These are phyloP conservation scores for Fusarium drepaniforme DNA, from an alignment of 2,329 filamentous ascomycete genomes.

Conservation along the genomic window DNA sequence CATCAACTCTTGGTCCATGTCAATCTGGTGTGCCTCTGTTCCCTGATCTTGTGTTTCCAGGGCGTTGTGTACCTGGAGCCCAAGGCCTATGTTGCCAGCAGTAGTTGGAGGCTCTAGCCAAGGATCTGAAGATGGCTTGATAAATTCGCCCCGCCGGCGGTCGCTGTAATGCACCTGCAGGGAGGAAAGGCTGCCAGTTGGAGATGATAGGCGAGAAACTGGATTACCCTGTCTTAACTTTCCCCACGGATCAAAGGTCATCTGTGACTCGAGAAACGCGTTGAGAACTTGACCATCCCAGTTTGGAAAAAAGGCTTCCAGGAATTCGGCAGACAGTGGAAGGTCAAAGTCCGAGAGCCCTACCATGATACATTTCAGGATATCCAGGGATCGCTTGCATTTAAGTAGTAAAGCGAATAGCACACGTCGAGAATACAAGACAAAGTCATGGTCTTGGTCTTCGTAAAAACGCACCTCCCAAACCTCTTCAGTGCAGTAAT, in stretches of 20 bases:
- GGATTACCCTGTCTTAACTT: no score
- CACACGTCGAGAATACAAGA: neutral
- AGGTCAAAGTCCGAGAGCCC: neutral
- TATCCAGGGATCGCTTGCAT: neutral
- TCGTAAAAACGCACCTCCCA: neutral
- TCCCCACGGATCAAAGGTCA: neutral
- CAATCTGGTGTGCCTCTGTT: no score
- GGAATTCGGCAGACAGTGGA: neutral
- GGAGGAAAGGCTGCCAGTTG: no score
- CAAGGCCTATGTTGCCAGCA: no score
- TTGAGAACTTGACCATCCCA: neutral
- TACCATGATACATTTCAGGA: neutral
- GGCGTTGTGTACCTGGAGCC: fast-evolving
- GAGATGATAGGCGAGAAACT: no score
- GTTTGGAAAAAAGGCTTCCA: neutral
- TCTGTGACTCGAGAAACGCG: neutral
- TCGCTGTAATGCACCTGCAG: no score
- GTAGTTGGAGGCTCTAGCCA: no score
- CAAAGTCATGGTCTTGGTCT: neutral
- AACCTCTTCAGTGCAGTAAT: neutral
- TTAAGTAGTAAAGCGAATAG: neutral
- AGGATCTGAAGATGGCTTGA: no score
- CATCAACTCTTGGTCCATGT: no score
- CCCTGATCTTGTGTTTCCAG: no score
- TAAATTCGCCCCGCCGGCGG: no score